Evolutionary conservation across 495 filamentous ascomycete genomes (phyloP).

Genomic region (Neurospora cerealis): DNA sequence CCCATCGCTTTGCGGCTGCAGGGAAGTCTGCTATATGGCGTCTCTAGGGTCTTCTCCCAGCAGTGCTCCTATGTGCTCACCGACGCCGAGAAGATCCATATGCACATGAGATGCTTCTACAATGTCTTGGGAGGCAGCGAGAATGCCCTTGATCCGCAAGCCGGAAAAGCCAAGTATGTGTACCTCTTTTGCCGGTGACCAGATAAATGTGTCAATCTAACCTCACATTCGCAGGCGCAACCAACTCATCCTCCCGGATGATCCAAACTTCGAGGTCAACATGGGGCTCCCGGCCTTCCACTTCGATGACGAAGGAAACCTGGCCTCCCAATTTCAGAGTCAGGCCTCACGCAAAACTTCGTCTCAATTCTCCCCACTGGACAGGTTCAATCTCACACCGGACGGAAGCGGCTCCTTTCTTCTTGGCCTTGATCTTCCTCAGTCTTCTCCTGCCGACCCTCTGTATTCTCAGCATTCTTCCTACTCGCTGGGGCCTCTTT

Average conservation of each 20-base stretch:
- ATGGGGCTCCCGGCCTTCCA: conserved; percentile 17
- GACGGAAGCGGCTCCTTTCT: conserved; percentile 11
- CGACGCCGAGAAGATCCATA: conserved; percentile 69
- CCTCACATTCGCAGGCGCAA: conserved; percentile 48
- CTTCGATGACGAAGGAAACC: conserved; percentile 47
- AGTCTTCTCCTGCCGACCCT: conserved; percentile 6
- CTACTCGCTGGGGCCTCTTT: conserved; percentile 4
- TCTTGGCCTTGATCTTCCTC: conserved; percentile 12
- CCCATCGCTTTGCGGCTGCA: conserved; percentile 90
- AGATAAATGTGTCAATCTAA: conserved; percentile 1
- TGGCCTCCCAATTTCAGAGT: conserved; percentile 17
- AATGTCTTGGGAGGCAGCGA: conserved; percentile 25
- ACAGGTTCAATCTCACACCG: conserved; percentile 3
- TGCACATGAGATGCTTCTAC: conserved; percentile 57
- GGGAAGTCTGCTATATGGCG: conserved; percentile 78
- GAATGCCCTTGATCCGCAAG: conserved; percentile 56
- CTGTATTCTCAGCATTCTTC: conserved; percentile 6
- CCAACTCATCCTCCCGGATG: conserved; percentile 70
- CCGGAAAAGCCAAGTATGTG: conserved; percentile 61
- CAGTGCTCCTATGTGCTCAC: conserved; percentile 78
- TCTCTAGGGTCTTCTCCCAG: conserved; percentile 73
- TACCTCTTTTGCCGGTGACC: neutral
- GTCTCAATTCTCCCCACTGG: conserved; percentile 32
- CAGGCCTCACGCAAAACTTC: conserved; percentile 35
- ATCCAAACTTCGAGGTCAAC: conserved; percentile 63